Percentiles rank a stretch among this genome's conserved stretches.
phyloP scores from a whole-genome alignment of 1,284 basidiomycete genomes.

The Cutaneotrichosporon sp. region DNA sequence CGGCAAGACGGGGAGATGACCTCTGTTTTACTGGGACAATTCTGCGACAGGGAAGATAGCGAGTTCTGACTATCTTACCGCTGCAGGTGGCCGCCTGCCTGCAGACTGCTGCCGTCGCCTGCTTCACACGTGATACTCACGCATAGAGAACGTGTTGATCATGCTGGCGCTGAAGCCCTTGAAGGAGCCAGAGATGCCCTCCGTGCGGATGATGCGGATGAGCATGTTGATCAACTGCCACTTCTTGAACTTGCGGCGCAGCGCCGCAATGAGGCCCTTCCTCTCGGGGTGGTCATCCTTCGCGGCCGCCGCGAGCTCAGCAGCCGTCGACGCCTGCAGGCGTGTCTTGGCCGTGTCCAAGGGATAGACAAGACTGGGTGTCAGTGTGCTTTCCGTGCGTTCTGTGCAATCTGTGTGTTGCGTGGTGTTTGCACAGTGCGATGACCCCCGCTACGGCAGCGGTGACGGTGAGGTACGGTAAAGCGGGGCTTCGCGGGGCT shows the following conservation, averaged over 20 bases:
- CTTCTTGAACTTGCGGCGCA: constrained; percentile 28
- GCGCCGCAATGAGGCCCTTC: constrained; percentile 25
- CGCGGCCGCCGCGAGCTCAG: constrained; percentile 17
- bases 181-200: constrained; percentile 79
- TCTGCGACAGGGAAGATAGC: too few species aligned
- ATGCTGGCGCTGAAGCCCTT: constrained; percentile 95
- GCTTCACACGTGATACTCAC: too few species aligned
- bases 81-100: too few species aligned
- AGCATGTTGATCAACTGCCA: constrained; percentile 60
- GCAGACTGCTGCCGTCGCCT: too few species aligned
- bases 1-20: too few species aligned
- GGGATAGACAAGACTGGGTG: constrained; percentile 81
- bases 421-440: too few species aligned
- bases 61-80: too few species aligned
- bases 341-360: constrained; percentile 94
- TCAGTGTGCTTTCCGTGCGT: not conserved
- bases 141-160: constrained; percentile 95
- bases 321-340: constrained; percentile 64
- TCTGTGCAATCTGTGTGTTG: too few species aligned
- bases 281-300: constrained; percentile 24
- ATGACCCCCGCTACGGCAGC: too few species aligned
- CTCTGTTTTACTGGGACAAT: too few species aligned
- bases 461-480: not conserved
- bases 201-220: constrained; percentile 65
- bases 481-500: too few species aligned